Conservation (phyloP, 176 grass and related monocot genomes). For the Eremochloa ophiuroides region DNA sequence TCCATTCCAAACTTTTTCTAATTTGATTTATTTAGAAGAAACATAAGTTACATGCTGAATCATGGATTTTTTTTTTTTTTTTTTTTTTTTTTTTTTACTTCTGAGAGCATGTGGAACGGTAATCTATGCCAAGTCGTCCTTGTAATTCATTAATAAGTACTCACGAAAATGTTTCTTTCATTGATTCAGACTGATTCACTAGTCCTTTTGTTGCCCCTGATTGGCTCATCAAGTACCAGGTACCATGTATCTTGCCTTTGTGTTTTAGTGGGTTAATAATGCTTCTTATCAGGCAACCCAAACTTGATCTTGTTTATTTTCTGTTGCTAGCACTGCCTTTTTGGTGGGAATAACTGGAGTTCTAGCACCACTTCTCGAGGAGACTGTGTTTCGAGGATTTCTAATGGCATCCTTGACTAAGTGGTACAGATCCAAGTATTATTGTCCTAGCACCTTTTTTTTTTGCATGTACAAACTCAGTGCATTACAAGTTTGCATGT, state of each 20-base stretch:
- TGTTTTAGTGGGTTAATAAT: constrained; percentile 15
- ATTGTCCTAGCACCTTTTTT: constrained; percentile 10
- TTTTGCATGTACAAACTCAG: not conserved
- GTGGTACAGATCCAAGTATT: constrained; percentile 47
- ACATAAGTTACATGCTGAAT: not conserved
- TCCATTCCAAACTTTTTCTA: not conserved
- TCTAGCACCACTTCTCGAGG: constrained; percentile 92
- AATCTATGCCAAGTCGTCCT: not conserved
- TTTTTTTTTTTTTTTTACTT: not conserved
- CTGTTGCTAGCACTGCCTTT: constrained; percentile 66
- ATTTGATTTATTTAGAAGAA: not conserved
- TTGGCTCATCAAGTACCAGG: constrained; percentile 86
- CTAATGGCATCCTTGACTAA: constrained; percentile 89
- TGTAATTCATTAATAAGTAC: not conserved
- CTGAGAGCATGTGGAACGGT: not conserved
- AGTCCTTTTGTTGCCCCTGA: constrained; percentile 73
- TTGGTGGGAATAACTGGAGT: constrained; percentile 86
- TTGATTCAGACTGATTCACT: constrained; percentile 76
- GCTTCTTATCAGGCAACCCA: not conserved
- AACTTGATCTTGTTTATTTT: constrained; percentile 30
- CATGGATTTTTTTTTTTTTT: not conserved
- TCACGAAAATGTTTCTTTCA: not conserved
- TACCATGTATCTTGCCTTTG: constrained; percentile 26
- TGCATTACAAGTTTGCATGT: constrained; percentile 4
- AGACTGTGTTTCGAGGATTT: constrained; percentile 95